Evolutionary conservation across 2,329 filamentous ascomycete species (phyloP).

Genomic region (Xylariaceae sp.): DNA sequence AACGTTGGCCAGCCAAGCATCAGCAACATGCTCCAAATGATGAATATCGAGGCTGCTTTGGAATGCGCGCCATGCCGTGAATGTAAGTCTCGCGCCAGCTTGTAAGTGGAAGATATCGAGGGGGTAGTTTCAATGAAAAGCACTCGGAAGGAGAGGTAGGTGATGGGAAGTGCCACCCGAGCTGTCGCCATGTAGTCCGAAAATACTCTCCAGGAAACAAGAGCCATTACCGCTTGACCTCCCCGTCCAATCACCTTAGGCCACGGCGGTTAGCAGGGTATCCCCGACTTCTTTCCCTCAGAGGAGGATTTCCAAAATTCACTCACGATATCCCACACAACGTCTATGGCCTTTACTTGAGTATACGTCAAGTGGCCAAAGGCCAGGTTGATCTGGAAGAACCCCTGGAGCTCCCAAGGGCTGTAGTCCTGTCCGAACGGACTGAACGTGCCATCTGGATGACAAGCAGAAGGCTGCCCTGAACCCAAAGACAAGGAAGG

Average conservation of each 20-base stretch:
- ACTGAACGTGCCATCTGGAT: conserved; percentile 11
- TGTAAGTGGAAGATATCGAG: conserved; percentile 16
- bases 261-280: no score
- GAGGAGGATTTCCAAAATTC: no score
- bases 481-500: background rate
- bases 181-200: conserved; percentile 22
- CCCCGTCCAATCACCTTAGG: conserved; percentile 28
- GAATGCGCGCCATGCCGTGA: no score
- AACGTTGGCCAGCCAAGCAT: background rate
- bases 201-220: conserved; percentile 26
- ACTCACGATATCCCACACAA: conserved; percentile 13
- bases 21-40: background rate
- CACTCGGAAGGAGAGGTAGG: conserved; percentile 24
- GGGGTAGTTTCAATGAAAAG: conserved; percentile 22
- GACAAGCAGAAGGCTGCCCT: conserved; percentile 5
- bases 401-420: conserved; percentile 5
- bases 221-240: conserved; percentile 25
- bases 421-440: conserved; percentile 3
- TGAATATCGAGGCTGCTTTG: background rate
- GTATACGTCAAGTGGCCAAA: conserved; percentile 11
- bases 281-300: no score
- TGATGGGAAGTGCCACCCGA: conserved; percentile 22
- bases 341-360: conserved; percentile 11
- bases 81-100: conserved; percentile 19
- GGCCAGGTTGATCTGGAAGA: conserved; percentile 13